Percentiles rank a stretch among this genome's conserved stretches.
phyloP scores from a whole-genome alignment of 495 filamentous ascomycete species.

The Venustampulla echinocandica region DNA sequence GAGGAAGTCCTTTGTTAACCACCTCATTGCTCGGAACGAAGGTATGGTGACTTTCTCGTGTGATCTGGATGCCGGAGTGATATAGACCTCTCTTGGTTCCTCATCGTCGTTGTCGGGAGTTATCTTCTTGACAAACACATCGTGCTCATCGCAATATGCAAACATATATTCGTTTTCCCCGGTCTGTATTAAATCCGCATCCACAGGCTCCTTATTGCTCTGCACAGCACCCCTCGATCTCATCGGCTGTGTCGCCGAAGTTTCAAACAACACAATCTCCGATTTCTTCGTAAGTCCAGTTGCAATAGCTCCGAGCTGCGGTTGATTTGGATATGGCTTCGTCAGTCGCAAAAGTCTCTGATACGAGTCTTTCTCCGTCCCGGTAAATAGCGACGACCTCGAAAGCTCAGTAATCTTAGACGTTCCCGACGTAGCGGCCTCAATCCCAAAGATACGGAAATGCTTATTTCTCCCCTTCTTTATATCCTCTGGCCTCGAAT shows the following conservation, averaged over 20 bases:
- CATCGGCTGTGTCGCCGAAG: conserved; percentile 45
- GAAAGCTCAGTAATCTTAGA: conserved; percentile 46
- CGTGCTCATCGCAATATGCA: conserved; percentile 71
- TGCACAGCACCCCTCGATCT: conserved; percentile 59
- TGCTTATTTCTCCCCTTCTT: conserved; percentile 78
- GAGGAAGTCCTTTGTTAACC: conserved; percentile 66
- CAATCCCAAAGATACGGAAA: conserved; percentile 68
- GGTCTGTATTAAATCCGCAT: conserved; percentile 65
- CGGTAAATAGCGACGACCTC: conserved; percentile 55
- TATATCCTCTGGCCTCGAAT: conserved; percentile 64
- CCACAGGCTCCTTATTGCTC: conserved; percentile 65
- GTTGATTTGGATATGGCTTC: conserved; percentile 41
- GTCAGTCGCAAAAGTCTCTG: conserved; percentile 71
- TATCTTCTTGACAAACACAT: conserved; percentile 53
- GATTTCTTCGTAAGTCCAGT: conserved; percentile 60
- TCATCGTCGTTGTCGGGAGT: conserved; percentile 37
- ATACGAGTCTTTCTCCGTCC: conserved; percentile 58
- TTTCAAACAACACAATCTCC: conserved; percentile 74
- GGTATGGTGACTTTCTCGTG: conserved; percentile 39
- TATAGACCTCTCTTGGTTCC: conserved; percentile 52
- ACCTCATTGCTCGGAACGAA: conserved; percentile 61
- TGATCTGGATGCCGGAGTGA: conserved; percentile 45
- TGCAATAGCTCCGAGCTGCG: conserved; percentile 62
- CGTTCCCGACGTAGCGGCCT: conserved; percentile 25
- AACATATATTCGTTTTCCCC: conserved; percentile 54